Conservation (phyloP, 352 stramenopile genomes). For the Phytophthora foliorum region DNA sequence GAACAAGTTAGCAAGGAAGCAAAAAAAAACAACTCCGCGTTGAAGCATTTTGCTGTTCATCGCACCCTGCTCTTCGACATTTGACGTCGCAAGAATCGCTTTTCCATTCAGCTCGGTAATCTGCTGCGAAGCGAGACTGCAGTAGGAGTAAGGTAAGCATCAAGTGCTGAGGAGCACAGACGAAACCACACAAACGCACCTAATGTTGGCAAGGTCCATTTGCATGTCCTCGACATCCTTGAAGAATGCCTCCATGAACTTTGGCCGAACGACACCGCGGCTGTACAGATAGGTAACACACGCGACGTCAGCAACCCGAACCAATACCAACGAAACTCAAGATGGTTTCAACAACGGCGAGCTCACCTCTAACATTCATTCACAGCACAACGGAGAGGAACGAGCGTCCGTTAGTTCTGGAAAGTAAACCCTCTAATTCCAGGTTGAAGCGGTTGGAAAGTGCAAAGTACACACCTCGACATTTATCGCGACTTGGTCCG, state of each 20-base stretch:
- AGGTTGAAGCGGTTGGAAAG: neutral
- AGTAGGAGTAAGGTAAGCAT: neutral
- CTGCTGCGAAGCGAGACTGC: constrained; percentile 88
- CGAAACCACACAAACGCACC: constrained; percentile 30
- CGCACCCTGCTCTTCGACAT: constrained; percentile 89
- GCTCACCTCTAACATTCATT: constrained; percentile 4
- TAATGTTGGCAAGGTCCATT: constrained; percentile 92
- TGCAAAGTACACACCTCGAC: constrained; percentile 55
- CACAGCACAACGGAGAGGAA: neutral
- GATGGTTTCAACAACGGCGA: neutral
- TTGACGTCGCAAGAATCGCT: constrained; percentile 94
- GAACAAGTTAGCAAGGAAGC: neutral
- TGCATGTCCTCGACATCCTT: constrained; percentile 96
- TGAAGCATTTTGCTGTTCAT: neutral
- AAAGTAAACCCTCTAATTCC: neutral
- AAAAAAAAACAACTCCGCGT: neutral
- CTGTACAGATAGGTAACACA: constrained; percentile 26
- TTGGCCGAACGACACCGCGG: constrained; percentile 67
- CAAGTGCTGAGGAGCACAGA: constrained; percentile 1
- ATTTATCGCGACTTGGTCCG: constrained; percentile 66
- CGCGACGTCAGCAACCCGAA: neutral
- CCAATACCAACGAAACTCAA: neutral
- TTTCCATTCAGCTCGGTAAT: constrained; percentile 95
- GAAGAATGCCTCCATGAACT: constrained; percentile 97
- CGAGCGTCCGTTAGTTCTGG: neutral